A percentile compares a stretch with the other conserved stretches of the same genome.
phyloP scores from a whole-genome alignment of 2,329 filamentous ascomycete genomes.

The Epichloe bromicola region DNA sequence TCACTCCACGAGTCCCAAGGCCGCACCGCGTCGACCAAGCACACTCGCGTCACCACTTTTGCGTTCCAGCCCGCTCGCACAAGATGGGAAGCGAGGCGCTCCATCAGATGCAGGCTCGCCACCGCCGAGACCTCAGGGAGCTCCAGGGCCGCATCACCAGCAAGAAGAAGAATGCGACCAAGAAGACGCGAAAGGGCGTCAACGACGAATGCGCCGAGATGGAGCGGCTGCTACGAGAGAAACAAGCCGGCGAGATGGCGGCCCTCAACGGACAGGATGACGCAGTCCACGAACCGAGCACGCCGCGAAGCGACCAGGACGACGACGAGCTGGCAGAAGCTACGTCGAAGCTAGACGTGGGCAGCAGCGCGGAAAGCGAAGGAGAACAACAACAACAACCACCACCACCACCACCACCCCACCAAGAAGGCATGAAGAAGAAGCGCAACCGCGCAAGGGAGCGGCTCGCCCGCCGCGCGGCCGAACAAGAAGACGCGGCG shows the following conservation, averaged over 20 bases:
- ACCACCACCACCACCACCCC: not conserved
- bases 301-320: not conserved
- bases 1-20: too few species aligned
- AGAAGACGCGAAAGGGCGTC: constrained; percentile 66
- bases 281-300: not conserved
- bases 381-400: too few species aligned
- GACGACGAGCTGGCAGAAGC: constrained; percentile 8
- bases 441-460: constrained; percentile 90
- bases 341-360: not conserved
- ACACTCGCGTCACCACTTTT: too few species aligned
- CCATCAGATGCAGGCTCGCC: constrained; percentile 65
- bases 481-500: constrained; percentile 62
- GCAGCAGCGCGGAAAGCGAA: too few species aligned
- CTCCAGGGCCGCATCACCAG: constrained; percentile 74
- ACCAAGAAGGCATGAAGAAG: constrained; percentile 28
- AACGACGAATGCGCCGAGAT: constrained; percentile 63
- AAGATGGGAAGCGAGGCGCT: constrained; percentile 37
- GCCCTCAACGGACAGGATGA: constrained; percentile 13
- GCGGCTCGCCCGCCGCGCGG: constrained; percentile 74
- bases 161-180: constrained; percentile 95
- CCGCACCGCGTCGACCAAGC: too few species aligned
- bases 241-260: constrained; percentile 49
- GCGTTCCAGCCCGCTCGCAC: not conserved
- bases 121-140: constrained; percentile 81
- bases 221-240: constrained; percentile 52